Conservation (phyloP, 305 asterid genomes). For the Solanum hybrid region DNA sequence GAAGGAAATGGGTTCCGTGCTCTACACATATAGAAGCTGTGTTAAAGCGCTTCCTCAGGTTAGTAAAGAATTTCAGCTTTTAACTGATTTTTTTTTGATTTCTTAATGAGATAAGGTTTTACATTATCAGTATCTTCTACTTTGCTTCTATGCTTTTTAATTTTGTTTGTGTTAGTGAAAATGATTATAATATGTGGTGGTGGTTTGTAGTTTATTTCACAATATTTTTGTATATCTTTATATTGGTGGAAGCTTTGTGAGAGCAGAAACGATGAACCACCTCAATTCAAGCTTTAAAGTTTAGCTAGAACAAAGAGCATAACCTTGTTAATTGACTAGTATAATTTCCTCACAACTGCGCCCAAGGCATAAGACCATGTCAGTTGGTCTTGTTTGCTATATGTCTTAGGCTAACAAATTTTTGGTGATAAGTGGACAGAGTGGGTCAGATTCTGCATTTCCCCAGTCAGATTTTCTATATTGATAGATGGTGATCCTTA, state of each 20-base stretch:
- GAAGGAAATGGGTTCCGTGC: conserved; percentile 94
- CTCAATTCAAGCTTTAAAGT: neutral
- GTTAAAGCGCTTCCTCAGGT: conserved; percentile 99
- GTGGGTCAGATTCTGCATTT: neutral
- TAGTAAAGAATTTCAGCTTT: neutral
- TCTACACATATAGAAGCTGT: conserved; percentile 90
- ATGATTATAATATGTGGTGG: neutral
- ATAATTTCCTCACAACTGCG: neutral
- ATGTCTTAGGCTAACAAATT: neutral
- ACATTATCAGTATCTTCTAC: neutral
- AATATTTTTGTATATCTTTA: neutral
- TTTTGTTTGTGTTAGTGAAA: neutral
- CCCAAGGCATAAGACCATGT: neutral
- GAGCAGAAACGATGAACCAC: neutral
- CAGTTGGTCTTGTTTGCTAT: neutral
- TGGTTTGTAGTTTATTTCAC: neutral
- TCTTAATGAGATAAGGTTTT: neutral
- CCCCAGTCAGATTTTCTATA: neutral
- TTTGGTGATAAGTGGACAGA: neutral
- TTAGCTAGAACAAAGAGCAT: neutral
- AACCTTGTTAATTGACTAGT: neutral
- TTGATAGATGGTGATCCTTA: neutral
- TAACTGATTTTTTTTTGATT: neutral
- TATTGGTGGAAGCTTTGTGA: neutral
- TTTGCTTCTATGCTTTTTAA: neutral